Conservation (phyloP, 1,139 yeast genomes). For the Taphrina populina region DNA sequence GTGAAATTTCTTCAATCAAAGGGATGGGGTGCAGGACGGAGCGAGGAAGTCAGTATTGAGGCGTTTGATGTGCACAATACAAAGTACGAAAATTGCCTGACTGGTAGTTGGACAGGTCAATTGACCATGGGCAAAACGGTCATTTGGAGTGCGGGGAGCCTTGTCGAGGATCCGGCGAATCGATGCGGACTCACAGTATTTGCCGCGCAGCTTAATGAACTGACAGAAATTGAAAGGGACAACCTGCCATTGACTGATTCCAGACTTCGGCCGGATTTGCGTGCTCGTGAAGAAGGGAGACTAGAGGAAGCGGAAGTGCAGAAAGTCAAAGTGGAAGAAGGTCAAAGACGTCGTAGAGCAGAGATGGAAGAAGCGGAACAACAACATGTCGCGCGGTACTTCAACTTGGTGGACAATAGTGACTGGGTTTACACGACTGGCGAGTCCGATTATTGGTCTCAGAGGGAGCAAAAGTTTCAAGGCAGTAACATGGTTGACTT, state of each 20-base stretch:
- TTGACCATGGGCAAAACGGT: slow-evolving; percentile 43
- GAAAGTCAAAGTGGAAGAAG: slow-evolving; percentile 70
- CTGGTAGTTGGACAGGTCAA: slow-evolving; percentile 77
- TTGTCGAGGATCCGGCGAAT: slow-evolving; percentile 58
- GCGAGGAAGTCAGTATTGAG: slow-evolving; percentile 68
- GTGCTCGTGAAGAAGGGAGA: slow-evolving; percentile 66
- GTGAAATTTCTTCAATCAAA: slow-evolving; percentile 13
- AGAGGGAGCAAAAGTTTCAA: slow-evolving; percentile 27
- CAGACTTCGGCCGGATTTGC: slow-evolving; percentile 81
- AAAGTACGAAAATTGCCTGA: slow-evolving; percentile 49
- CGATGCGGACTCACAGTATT: slow-evolving; percentile 85
- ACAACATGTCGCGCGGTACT: slow-evolving; percentile 61
- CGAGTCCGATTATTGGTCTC: slow-evolving; percentile 36
- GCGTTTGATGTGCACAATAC: slow-evolving; percentile 50
- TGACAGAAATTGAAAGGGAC: slow-evolving; percentile 66
- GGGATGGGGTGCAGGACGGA: slow-evolving; percentile 58
- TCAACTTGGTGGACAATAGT: slow-evolving; percentile 48
- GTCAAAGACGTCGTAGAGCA: slow-evolving; percentile 74
- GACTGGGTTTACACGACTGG: slow-evolving; percentile 34
- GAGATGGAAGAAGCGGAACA: slow-evolving; percentile 52
- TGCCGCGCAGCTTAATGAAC: slow-evolving; percentile 76
- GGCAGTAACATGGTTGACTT: background rate
- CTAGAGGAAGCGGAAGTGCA: slow-evolving; percentile 66
- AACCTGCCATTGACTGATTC: slow-evolving; percentile 81
- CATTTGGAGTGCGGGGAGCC: slow-evolving; percentile 66